Base-by-base conservation (phyloP, 1,284 basidiomycete species). In the Malassezia slooffiae region DNA sequence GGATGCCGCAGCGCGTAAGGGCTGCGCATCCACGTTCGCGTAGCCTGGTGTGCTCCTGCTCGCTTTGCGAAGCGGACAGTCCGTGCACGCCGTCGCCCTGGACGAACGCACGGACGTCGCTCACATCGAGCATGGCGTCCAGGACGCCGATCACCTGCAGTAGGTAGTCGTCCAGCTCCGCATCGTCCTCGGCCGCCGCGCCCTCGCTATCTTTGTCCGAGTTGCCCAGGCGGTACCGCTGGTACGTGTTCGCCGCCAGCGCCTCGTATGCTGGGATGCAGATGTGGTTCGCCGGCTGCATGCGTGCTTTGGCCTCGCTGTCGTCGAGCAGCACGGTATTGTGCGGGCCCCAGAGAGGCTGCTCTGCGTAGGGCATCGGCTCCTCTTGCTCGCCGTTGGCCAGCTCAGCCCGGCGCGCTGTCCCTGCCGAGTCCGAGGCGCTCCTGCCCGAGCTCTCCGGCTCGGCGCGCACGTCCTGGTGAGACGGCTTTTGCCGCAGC, bases 241-340 rank as follows among this genome's bases (percentile, higher is more conserved):
- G 16, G 20, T 32, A 35, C 34, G 21, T 31, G 15, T 9, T 35
- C 12, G 52, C 55, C 2, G 35, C 43, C 34, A 44, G 19, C 24
- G 45, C 46, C 19, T 34, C 60, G 35, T 60, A 68, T 23, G 64
- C 63, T 3, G 57, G 57, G 5, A 68, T 54, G 19, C 57, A 22
- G 19, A 68, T 27, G 22, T 66, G 61, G 34, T 66, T 68, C 34
- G 38, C 82, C 0, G 85, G 85, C 60, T 89, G 86, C 22, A 83
- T 71, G 15, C 73, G 74, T 0, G 83, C 85, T 65, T 89, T 89
- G 32, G 74, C 73, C 6, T 77, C 76, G 2, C 83, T 85, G 63
- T 89, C 85, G 60, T 89, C 85, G 12, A 89, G 74, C 13, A 89
- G 75, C 15, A 89, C 69, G 0, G 85, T 87, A 2, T 82, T 81